Percentiles rank a stretch among this genome's conserved stretches.
Conservation (phyloP, 2,329 filamentous ascomycete genomes). For the Pyrenochaeta sp. region DNA sequence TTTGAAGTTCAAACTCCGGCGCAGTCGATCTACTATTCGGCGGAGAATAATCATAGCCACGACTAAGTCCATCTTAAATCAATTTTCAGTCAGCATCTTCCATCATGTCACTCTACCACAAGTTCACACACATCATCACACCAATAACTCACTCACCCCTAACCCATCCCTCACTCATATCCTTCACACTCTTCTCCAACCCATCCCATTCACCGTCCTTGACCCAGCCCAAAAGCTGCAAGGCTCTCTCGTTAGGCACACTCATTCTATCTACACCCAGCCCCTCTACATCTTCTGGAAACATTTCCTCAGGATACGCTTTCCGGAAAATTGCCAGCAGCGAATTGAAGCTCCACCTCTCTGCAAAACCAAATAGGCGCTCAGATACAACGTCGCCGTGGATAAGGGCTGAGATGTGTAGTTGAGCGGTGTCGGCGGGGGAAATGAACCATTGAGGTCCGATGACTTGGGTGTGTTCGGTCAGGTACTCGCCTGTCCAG, state of each 20-base stretch:
- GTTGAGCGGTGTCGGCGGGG: conserved; percentile 47
- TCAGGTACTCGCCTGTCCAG: conserved; percentile 44
- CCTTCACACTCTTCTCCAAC: conserved; percentile 31
- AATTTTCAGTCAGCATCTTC: too few species aligned
- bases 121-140: too few species aligned
- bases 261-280: conserved; percentile 23
- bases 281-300: conserved; percentile 32
- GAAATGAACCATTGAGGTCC: conserved; percentile 31
- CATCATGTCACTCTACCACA: too few species aligned
- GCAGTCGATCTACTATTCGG: too few species aligned
- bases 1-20: too few species aligned
- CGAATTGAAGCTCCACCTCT: conserved; percentile 56
- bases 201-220: conserved; percentile 38
- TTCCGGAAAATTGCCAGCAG: conserved; percentile 50
- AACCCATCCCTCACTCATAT: conserved; percentile 19
- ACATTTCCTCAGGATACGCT: conserved; percentile 49
- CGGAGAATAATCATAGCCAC: too few species aligned
- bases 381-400: conserved; percentile 56
- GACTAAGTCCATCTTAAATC: too few species aligned
- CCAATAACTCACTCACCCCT: neutral
- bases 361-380: conserved; percentile 63
- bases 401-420: conserved; percentile 62
- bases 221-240: conserved; percentile 36
- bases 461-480: conserved; percentile 16
- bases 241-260: conserved; percentile 29